Evolutionary conservation across 495 filamentous ascomycete species (phyloP), one percentile per base, ranked within the genome.

Genomic region (Neurospora sublineolata): DNA sequence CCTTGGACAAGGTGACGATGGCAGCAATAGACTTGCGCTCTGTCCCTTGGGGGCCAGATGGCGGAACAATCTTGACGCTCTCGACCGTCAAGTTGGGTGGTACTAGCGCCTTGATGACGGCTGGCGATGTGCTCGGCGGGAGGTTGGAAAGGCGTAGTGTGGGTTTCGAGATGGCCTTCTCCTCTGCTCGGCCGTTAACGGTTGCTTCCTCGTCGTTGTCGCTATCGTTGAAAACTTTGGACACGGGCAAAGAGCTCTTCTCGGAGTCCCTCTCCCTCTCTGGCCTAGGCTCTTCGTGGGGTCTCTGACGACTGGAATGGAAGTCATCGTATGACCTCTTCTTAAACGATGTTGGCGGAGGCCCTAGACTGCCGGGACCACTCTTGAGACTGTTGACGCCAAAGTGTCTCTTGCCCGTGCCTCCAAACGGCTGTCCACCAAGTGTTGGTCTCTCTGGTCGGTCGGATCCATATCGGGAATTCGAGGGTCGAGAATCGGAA

Each of bases 1-100:
- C 94, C 76, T 90, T 91, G 3, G 91, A 90, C 27, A 98, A 82
- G 0, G 91, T 95, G 36, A 95, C 90, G 77, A 98, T 93, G 6
- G 94, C 94, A 10, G 92, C 86, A 46, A 89, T 86, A 2, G 93
- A 93, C 77, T 90, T 93, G 64, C 93, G 87, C 67, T 96, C 91
- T 0, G 87, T 86, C 5, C 84, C 82, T 68, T 73, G 77, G 1
- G 86, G 76, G 7, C 75, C 78, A 7, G 81, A 74, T 68, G 83
- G 74, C 1, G 84, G 78, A n/a, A 93, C 78, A 60, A 97, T 87
- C 72, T 91, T 89, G 39, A 97, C 90, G 46, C 87, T 86, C 77
- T 97, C 94, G 14, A 97, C 90, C 0, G 82, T 87, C 58, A 98
- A 77, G 40, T 82, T 88, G 9, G 86, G 74, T 1, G 90, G 89